A percentile compares a stretch with the other conserved stretches of the same genome.
phyloP scores from a whole-genome alignment of 169 alveolate genomes.

The Plasmodium coatneyi region DNA sequence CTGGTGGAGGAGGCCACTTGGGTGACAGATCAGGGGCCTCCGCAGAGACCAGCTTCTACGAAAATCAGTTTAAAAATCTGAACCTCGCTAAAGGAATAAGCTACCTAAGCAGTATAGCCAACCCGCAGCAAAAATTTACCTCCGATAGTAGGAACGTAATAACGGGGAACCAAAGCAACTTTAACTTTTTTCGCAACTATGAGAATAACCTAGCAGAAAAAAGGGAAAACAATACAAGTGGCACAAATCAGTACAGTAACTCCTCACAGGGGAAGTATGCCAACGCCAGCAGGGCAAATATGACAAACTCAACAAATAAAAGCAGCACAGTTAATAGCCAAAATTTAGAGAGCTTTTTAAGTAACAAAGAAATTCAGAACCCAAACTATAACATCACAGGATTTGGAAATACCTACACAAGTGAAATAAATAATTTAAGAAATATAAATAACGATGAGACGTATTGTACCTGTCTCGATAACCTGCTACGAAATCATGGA shows the following conservation, averaged over 20 bases:
- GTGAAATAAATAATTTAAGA: conserved; percentile 53
- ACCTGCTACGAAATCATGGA: conserved; percentile 75
- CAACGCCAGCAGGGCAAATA: background rate
- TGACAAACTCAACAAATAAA: background rate
- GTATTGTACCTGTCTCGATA: conserved; percentile 67
- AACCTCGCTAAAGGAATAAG: background rate
- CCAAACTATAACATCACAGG: conserved; percentile 27
- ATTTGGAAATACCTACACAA: conserved; percentile 40
- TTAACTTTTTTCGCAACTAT: conserved; percentile 14
- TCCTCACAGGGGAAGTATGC: background rate
- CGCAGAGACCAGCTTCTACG: background rate
- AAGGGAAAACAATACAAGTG: background rate
- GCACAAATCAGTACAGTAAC: background rate
- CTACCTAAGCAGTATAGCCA: conserved; percentile 13
- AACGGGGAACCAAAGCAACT: background rate
- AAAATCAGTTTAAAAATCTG: conserved; percentile 10
- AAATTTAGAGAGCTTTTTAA: conserved; percentile 59
- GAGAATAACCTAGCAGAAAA: background rate
- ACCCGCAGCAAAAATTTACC: background rate
- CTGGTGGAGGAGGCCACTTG: background rate
- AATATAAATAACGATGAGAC: conserved; percentile 73
- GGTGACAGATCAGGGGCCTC: background rate
- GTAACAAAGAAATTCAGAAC: conserved; percentile 32
- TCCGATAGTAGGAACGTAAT: background rate
- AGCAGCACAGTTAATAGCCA: conserved; percentile 2